These are phyloP conservation scores for Apiospora hydei DNA, from an alignment of 2,329 filamentous ascomycete species.

Conservation along the genomic window DNA sequence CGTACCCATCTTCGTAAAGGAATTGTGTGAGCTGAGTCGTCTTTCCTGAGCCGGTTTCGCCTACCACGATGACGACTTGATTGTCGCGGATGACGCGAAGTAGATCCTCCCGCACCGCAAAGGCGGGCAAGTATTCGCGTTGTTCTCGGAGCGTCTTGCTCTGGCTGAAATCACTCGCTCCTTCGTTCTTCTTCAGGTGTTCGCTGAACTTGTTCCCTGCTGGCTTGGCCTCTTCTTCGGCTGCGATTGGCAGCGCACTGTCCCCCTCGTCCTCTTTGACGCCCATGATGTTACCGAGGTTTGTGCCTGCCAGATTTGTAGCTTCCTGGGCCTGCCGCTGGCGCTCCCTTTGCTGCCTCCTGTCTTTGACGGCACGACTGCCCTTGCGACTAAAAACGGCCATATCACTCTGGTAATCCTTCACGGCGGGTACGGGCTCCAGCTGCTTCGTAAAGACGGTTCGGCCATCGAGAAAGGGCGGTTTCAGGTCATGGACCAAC, in stretches of 20 bases:
- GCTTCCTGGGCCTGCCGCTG: slow-evolving; percentile 95
- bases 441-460: slow-evolving; percentile 98
- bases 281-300: slow-evolving; percentile 93
- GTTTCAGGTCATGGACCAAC: slow-evolving; percentile 90
- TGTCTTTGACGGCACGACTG: slow-evolving; percentile 90
- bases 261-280: slow-evolving; percentile 93
- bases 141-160: slow-evolving; percentile 92
- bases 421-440: slow-evolving; percentile 91
- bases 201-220: slow-evolving; percentile 84
- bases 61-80: slow-evolving; percentile 95
- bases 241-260: slow-evolving; percentile 79
- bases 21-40: slow-evolving; percentile 98
- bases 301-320: slow-evolving; percentile 90
- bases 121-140: slow-evolving; percentile 90
- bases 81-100: slow-evolving; percentile 93
- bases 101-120: slow-evolving; percentile 93
- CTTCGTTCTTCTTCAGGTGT: slow-evolving; percentile 86
- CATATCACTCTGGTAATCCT: slow-evolving; percentile 97
- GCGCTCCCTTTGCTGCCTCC: slow-evolving; percentile 88
- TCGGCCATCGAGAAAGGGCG: slow-evolving; percentile 92
- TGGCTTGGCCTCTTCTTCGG: slow-evolving; percentile 68
- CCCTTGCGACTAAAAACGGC: slow-evolving; percentile 97
- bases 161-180: slow-evolving; percentile 89
- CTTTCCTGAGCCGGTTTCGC: slow-evolving; percentile 96
- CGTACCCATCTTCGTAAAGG: slow-evolving; percentile 93